Percentiles rank a stretch among this genome's conserved stretches.
Evolutionary conservation across 306 rosid genomes (phyloP).

Genomic region (Vicia faba): DNA sequence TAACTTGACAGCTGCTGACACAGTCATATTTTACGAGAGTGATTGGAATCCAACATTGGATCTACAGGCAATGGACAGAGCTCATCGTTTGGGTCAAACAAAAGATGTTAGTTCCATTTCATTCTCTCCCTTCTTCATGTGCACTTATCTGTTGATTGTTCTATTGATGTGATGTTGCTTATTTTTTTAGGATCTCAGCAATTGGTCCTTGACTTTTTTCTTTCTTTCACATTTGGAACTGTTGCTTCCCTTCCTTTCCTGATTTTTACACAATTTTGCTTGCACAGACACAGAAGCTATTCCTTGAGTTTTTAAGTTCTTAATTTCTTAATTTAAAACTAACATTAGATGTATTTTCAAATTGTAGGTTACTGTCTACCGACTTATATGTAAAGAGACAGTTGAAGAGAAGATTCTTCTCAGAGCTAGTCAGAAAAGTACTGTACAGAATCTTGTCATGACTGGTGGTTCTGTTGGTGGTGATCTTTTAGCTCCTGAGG

Average conservation of each 20-base stretch:
- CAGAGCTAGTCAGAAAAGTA: slow-evolving; percentile 94
- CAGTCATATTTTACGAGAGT: slow-evolving; percentile 98
- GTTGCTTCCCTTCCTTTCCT: neutral
- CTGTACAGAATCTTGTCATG: slow-evolving; percentile 99
- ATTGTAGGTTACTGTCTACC: slow-evolving; percentile 89
- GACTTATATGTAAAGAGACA: slow-evolving; percentile 95
- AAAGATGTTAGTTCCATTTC: slow-evolving; percentile 73
- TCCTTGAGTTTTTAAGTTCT: slow-evolving; percentile 3
- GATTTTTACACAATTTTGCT: slow-evolving; percentile 12
- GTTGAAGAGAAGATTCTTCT: slow-evolving; percentile 99
- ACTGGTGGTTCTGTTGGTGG: slow-evolving; percentile 98
- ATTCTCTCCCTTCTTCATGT: neutral
- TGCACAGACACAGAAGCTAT: slow-evolving; percentile 21
- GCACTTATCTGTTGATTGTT: neutral
- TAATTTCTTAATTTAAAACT: slow-evolving; percentile 6
- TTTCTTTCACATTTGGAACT: slow-evolving; percentile 26
- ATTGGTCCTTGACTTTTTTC: slow-evolving; percentile 14
- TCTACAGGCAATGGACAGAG: slow-evolving; percentile 99
- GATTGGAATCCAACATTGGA: slow-evolving; percentile 99
- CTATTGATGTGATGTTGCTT: slow-evolving; percentile 30
- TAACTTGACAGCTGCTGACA: slow-evolving; percentile 99
- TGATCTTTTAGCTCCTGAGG: slow-evolving; percentile 97
- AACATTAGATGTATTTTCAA: slow-evolving; percentile 30
- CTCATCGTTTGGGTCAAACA: slow-evolving; percentile 99
- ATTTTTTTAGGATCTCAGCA: neutral